phyloP scores from a whole-genome alignment of 116 monocot genomes.

The Zostera marina region DNA sequence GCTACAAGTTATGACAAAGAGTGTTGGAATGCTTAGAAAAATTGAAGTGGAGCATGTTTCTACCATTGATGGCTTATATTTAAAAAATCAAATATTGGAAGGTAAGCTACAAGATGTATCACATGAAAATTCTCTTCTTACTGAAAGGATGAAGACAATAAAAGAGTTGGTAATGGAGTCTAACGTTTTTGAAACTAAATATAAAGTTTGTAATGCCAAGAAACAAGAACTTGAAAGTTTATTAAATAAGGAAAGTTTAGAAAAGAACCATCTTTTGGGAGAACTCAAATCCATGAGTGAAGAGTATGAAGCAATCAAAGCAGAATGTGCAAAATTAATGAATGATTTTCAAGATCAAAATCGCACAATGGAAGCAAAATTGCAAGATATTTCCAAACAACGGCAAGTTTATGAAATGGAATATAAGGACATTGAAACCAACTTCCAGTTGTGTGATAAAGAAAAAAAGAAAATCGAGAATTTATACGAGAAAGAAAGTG shows the following conservation, averaged over 20 bases:
- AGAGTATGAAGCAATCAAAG: slow-evolving; percentile 33
- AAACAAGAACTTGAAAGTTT: slow-evolving; percentile 29
- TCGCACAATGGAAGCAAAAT: slow-evolving; percentile 39
- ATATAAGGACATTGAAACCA: slow-evolving; percentile 22
- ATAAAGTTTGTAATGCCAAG: slow-evolving; percentile 33
- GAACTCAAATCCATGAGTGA: slow-evolving; percentile 21
- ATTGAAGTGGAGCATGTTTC: slow-evolving; percentile 25
- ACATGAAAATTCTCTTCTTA: slow-evolving; percentile 39
- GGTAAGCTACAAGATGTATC: slow-evolving; percentile 31
- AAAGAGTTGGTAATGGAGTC: slow-evolving; percentile 26
- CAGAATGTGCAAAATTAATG: slow-evolving; percentile 23
- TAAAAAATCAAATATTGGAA: slow-evolving; percentile 38
- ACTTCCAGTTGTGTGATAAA: slow-evolving; percentile 28
- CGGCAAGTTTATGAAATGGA: slow-evolving; percentile 25
- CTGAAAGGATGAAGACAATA: slow-evolving; percentile 28
- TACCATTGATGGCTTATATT: slow-evolving; percentile 36
- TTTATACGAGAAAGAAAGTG: slow-evolving; percentile 37
- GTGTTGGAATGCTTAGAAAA: slow-evolving; percentile 24
- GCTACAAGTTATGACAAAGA: slow-evolving; percentile 29
- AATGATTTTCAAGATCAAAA: slow-evolving; percentile 37
- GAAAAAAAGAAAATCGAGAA: slow-evolving; percentile 37
- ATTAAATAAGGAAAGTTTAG: slow-evolving; percentile 35
- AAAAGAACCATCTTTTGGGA: slow-evolving; percentile 23
- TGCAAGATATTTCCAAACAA: slow-evolving; percentile 29
- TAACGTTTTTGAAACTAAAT: slow-evolving; percentile 24